phyloP scores from a whole-genome alignment of 495 filamentous ascomycete genomes.

The Podospora appendiculata region DNA sequence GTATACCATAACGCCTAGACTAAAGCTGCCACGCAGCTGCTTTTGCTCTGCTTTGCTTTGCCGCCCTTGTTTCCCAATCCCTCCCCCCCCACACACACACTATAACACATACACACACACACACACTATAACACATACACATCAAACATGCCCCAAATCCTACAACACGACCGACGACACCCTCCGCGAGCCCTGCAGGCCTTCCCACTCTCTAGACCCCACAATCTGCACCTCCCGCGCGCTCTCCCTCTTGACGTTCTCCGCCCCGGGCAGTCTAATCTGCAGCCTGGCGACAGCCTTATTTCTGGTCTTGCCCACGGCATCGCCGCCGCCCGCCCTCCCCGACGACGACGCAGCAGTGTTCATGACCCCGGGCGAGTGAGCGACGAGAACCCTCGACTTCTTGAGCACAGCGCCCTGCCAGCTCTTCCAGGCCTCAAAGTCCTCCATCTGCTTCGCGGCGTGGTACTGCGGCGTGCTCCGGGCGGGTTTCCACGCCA shows the following conservation, averaged over 20 bases:
- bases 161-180: not conserved
- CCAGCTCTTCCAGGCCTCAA: constrained; percentile 35
- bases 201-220: constrained; percentile 35
- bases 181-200: constrained; percentile 23
- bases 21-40: no score
- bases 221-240: constrained; percentile 34
- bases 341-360: constrained; percentile 17
- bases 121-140: no score
- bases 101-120: no score
- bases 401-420: constrained; percentile 26
- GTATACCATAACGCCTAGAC: no score
- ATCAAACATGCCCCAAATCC: not conserved
- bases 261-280: constrained; percentile 32
- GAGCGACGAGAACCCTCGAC: constrained; percentile 11
- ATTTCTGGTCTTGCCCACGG: constrained; percentile 18
- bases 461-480: constrained; percentile 37
- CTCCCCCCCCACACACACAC: no score
- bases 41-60: no score
- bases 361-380: no score
- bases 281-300: constrained; percentile 39
- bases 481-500: constrained; percentile 38
- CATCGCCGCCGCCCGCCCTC: constrained; percentile 2
- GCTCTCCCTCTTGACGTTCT: no score
- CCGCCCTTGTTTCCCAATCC: no score
- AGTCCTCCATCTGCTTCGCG: constrained; percentile 35